Conservation (phyloP, 495 filamentous ascomycete genomes). For the Lophiotrema nucula region DNA sequence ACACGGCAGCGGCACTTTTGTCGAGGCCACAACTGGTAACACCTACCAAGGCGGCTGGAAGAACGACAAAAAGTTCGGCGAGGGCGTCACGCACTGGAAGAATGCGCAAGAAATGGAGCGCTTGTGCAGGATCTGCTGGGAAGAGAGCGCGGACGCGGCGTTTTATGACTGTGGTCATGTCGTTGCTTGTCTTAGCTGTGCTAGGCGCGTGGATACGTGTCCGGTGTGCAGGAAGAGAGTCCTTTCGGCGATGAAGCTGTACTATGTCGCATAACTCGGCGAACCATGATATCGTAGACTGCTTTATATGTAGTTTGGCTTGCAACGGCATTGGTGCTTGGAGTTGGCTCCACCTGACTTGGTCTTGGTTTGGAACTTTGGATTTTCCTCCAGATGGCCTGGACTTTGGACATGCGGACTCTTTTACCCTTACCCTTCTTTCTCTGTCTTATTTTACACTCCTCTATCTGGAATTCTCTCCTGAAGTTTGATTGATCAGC, state of each 20-base stretch:
- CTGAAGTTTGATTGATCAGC: too few species aligned
- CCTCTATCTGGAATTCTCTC: too few species aligned
- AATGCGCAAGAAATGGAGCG: conserved; percentile 62
- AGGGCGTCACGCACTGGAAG: conserved; percentile 62
- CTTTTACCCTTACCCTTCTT: too few species aligned
- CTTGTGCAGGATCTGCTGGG: conserved; percentile 65
- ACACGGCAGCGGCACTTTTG: conserved; percentile 59
- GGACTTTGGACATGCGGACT: too few species aligned
- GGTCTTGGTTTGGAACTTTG: too few species aligned
- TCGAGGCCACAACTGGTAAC: conserved; percentile 60
- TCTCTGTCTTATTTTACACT: too few species aligned
- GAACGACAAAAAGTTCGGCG: conserved; percentile 60
- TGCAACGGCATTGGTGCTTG: too few species aligned
- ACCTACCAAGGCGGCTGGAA: conserved; percentile 65
- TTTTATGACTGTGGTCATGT: conserved; percentile 70
- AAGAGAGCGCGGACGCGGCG: conserved; percentile 58
- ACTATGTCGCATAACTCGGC: conserved; percentile 27
- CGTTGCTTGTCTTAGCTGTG: conserved; percentile 62
- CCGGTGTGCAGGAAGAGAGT: conserved; percentile 65
- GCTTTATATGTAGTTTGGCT: too few species aligned
- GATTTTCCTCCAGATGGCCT: too few species aligned
- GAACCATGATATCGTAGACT: too few species aligned
- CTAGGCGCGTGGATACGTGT: conserved; percentile 61
- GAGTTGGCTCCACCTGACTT: too few species aligned
- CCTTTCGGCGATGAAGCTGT: conserved; percentile 59